phyloP scores from a whole-genome alignment of 805 yeast species.

The Gaillardinia entomophila region DNA sequence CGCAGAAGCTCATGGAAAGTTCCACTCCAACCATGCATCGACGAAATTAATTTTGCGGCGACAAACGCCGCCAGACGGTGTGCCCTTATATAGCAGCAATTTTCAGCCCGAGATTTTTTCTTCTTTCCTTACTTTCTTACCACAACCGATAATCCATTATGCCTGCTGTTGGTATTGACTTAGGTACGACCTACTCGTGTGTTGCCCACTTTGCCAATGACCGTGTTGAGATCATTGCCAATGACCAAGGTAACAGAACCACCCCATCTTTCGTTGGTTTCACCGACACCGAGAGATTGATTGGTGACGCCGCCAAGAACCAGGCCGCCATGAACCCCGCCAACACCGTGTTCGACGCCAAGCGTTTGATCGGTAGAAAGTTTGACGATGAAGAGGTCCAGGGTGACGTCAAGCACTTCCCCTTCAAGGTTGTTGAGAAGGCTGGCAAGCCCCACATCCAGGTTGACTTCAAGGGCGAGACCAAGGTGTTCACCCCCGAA shows the following conservation, averaged over 20 bases:
- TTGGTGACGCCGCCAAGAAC: constrained; percentile 30
- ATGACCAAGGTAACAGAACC: constrained; percentile 30
- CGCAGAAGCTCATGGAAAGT: background rate
- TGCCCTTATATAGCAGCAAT: too few species aligned
- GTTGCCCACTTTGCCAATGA: constrained; percentile 28
- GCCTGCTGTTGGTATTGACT: constrained; percentile 29
- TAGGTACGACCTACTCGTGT: constrained; percentile 30
- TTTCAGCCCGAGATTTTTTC: too few species aligned
- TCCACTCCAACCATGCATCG: background rate
- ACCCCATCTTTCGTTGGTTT: constrained; percentile 28
- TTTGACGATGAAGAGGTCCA: constrained; percentile 22
- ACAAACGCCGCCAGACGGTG: too few species aligned
- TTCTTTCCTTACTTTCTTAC: constrained; percentile 2
- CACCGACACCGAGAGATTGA: constrained; percentile 28
- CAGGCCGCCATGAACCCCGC: constrained; percentile 30
- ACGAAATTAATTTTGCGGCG: background rate
- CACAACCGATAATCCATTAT: constrained; percentile 7
- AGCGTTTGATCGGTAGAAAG: constrained; percentile 28
- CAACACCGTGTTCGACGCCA: constrained; percentile 28
- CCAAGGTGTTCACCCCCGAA: constrained; percentile 27
- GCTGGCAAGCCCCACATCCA: constrained; percentile 24
- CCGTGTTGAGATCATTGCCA: constrained; percentile 27
- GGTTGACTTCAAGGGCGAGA: constrained; percentile 28
- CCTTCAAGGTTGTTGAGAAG: constrained; percentile 26
- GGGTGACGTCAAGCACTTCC: constrained; percentile 26